Base-by-base conservation (phyloP, 768 basidiomycete species). In the Tylopilus balloui region DNA sequence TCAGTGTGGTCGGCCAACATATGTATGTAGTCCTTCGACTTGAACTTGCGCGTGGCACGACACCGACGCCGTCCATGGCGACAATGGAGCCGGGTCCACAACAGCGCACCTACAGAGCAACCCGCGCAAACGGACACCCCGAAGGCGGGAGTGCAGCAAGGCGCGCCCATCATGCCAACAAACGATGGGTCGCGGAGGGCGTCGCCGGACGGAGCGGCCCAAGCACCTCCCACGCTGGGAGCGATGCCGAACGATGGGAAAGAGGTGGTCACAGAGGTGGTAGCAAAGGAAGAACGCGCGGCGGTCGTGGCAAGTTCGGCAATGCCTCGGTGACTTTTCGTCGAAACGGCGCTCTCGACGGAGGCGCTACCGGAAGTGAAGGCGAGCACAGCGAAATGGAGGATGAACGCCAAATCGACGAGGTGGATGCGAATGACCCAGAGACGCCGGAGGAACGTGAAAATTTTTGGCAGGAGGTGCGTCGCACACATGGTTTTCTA, bases 381-480 rank as follows among this genome's bases (percentile, higher is more conserved):
- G 69, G 69, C 17, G 63, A 65, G 20, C 57, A 65, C 14, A 72
- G 65, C n/a, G 66, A 60, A 32, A 65, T 70, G 38, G 68, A 67
- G 21, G 66, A 69, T 17, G 67, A 58, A 17, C 64, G 12, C 15
- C 67, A 66, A 14, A 58, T 55, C 11, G 56, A 63, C n/a, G 61
- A 58, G 6, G 45, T 55, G 8, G 73, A 81, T 28, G 75, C 77
- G 45, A 78, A 77, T 0, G 75, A 75, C 14, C 65, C 80, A 15
- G 81, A 83, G 36, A 77, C 78, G 0, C 63, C 67, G 9, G 85
- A 87, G 57, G 86, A 84, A 59, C 73, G 79, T 39, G 85, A 88
- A 55, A 73, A 65, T 52, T 86, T 83, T 59, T 89, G 79, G 59
- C 80, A 86, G 67, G 81, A 86, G 75, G 87, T 88, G 51, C 52